These are phyloP conservation scores for Yamagishiella unicocca DNA, from an alignment of 139 green algal species.

Conservation along the genomic window DNA sequence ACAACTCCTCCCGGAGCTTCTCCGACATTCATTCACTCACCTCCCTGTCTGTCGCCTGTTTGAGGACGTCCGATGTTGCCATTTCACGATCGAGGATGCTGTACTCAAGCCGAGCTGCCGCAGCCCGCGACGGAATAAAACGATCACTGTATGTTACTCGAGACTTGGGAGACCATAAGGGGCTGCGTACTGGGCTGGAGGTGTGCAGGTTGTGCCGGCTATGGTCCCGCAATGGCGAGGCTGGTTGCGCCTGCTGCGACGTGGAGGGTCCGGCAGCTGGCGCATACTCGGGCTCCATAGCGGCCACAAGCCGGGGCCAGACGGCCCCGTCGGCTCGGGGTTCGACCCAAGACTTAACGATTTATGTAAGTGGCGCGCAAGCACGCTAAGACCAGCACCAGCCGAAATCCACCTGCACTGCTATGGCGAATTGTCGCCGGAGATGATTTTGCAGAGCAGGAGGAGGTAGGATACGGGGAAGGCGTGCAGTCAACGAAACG, in stretches of 20 bases:
- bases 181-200: constrained; percentile 22
- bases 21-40: constrained; percentile 37
- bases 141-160: constrained; percentile 83
- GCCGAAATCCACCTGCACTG: too few species aligned
- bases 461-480: too few species aligned
- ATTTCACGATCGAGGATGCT: constrained; percentile 81
- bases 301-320: not conserved
- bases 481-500: too few species aligned
- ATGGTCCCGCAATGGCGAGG: constrained; percentile 12
- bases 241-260: not conserved
- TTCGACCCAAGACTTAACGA: not conserved
- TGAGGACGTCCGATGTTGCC: constrained; percentile 65
- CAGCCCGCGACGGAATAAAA: constrained; percentile 86
- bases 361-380: too few species aligned
- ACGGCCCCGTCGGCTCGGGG: not conserved
- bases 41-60: constrained; percentile 59
- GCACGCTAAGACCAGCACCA: too few species aligned
- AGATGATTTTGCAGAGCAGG: too few species aligned
- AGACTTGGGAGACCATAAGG: constrained; percentile 37
- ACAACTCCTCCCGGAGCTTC: too few species aligned
- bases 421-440: too few species aligned
- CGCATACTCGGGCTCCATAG: constrained; percentile 45
- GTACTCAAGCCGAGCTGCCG: constrained; percentile 77
- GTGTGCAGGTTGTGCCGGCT: not conserved
- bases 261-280: not conserved